Evolutionary conservation across 805 yeast species (phyloP).

Genomic region (Pichia thaimueangensis): DNA sequence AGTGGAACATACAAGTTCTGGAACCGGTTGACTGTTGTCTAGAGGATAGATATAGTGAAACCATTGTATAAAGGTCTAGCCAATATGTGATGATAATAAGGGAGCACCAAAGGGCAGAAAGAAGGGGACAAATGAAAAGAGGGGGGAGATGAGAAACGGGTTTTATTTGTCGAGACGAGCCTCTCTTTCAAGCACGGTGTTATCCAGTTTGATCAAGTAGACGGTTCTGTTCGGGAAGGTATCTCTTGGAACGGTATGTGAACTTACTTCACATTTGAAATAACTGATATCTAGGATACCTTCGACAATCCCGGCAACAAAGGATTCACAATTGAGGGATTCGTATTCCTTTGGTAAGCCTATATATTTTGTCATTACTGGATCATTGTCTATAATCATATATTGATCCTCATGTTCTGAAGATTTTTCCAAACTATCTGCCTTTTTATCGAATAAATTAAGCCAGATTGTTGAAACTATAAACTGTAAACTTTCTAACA

Average conservation of each 20-base stretch:
- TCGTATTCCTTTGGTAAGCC: slow-evolving; percentile 76
- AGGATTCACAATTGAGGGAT: slow-evolving; percentile 73
- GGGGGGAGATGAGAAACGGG: too few relatives aligned
- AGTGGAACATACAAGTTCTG: too few relatives aligned
- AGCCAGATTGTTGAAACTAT: slow-evolving; percentile 71
- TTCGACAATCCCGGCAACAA: slow-evolving; percentile 79
- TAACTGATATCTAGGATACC: slow-evolving; percentile 71
- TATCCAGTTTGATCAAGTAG: slow-evolving; percentile 65
- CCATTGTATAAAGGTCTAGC: too few relatives aligned
- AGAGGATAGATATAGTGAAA: too few relatives aligned
- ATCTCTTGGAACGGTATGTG: slow-evolving; percentile 66
- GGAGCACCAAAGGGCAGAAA: too few relatives aligned
- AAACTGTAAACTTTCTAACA: slow-evolving; percentile 72
- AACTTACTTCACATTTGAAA: slow-evolving; percentile 73
- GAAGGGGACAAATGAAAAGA: neutral
- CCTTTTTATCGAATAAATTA: slow-evolving; percentile 65
- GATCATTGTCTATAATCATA: slow-evolving; percentile 76
- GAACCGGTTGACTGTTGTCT: too few relatives aligned
- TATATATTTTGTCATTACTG: slow-evolving; percentile 64
- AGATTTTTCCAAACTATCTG: slow-evolving; percentile 39
- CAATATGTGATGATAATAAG: too few relatives aligned
- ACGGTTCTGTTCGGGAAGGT: slow-evolving; percentile 59
- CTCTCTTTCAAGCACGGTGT: slow-evolving; percentile 50
- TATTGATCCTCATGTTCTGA: slow-evolving; percentile 57
- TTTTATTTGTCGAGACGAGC: slow-evolving; percentile 1